Base-by-base conservation (phyloP, 208 protist genomes). In the Acanthamoeba castellanii region DNA sequence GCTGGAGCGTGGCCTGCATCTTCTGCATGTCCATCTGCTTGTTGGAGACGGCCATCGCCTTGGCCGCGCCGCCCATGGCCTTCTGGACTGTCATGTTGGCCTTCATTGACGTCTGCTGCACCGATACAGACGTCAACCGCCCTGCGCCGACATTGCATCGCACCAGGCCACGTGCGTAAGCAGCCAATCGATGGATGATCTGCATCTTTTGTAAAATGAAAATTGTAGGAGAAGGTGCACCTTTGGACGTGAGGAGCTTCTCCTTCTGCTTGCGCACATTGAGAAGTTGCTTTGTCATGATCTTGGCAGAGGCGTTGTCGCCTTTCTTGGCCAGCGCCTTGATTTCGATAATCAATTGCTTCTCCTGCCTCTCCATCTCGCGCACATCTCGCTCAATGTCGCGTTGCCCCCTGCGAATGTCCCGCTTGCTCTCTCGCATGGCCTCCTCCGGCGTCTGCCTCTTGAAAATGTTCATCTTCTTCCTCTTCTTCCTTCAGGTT, bases 31-130 rank as follows among this genome's bases (percentile, higher is more conserved):
- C 61, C 59, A 92, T 74, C 34, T 92, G 85, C 85, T 92, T 92
- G 32, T 92, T 92, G 32, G 85, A 92, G 37, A 72, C 85, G 59
- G 85, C 85, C 85, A 92, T 92, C 32, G 85, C 85, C 85, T 92
- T 92, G 32, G 78, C 78, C 16, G 78, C 78, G 2, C 78, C 78
- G 78, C 78, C 78, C 78, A 87, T 87, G 37, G 78, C 78, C 78
- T 87, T 87, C 27, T 87, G 78, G 7, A 87, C 78, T 1, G 78
- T 87, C 47, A 87, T n/a, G 78, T 87, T 87, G 22, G 78, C 78
- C 47, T 87, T 87, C 78, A 87, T 87, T 27, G 78, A 64, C 47
- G 78, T 87, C 47, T 87, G 78, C 78, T 87, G 78, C 78, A 61
- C 78, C 78, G 45, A 55, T 1, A 87, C 78, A 42, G 78, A 87